Base-by-base conservation (phyloP, 495 filamentous ascomycete genomes). In the Penicillium diatomitis region DNA sequence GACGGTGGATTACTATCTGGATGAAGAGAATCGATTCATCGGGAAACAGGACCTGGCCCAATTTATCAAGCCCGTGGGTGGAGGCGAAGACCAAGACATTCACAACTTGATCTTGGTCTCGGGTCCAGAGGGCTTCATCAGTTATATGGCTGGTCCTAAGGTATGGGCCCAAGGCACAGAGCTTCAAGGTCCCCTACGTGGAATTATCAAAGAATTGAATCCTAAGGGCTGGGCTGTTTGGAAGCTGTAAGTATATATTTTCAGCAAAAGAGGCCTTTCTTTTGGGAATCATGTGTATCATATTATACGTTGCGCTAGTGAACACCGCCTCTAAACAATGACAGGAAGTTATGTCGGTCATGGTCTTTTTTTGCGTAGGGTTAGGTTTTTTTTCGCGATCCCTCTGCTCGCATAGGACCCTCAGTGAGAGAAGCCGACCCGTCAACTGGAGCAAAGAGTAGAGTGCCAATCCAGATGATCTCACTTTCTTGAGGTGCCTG, bases 121-220 rank as follows among this genome's bases (percentile, higher is more conserved):
- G 2, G 92, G 92, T 0, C 90, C 92, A 0, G 87, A 92, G 38
- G 90, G 92, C 10, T 98, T 97, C 68, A 77, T 96, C 41, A 75
- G 72, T 29, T 76, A 82, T 54, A 85, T 85, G 68, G 86, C 86
- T 5, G 91, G 91, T 4, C 74, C 79, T 4, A 95, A 94, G 66
- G 61, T 73, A 3, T 90, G 83, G 81, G 75, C 74, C 4, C 72
- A 73, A 42, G 88, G 89, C 5, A 68, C 70, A 54, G 86, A 95
- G 68, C 66, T 75, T 11, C 86, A 91, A 56, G 91, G 87, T 2
- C 73, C 73, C 8, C 52, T 84, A 5, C 71, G 70, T 27, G 81
- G 81, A 6, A 55, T 82, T 6, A 66, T 85, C 12, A 66, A 67
- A 29, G 70, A 75, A 31, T 63, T 83, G 40, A 65, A 80, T 54